Percentiles rank a stretch among this genome's conserved stretches.
These are phyloP conservation scores for Acacia confusa DNA, from an alignment of 306 rosid genomes.

Conservation along the genomic window DNA sequence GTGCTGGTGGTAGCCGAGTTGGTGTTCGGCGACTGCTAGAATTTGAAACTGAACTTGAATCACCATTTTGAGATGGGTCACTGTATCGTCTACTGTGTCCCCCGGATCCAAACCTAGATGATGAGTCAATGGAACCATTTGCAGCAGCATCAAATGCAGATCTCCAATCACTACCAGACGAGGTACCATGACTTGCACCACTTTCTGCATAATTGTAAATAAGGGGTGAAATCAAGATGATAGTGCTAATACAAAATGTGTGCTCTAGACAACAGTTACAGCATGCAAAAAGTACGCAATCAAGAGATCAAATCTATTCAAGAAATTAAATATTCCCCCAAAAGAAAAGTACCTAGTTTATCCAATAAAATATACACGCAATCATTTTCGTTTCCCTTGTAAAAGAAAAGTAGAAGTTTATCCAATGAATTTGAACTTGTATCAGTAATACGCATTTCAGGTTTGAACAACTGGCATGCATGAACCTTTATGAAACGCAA, in stretches of 20 bases:
- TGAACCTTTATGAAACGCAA: neutral
- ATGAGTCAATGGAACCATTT: slow-evolving; percentile 42
- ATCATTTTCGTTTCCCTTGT: slow-evolving; percentile 1
- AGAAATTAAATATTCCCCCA: slow-evolving; percentile 1
- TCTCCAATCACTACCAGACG: slow-evolving; percentile 57
- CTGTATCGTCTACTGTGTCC: slow-evolving; percentile 58
- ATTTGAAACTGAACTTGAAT: slow-evolving; percentile 41
- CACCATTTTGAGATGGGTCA: slow-evolving; percentile 60
- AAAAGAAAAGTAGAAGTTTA: slow-evolving; percentile 5
- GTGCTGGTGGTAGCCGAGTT: slow-evolving; percentile 53
- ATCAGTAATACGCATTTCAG: neutral
- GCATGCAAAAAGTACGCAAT: neutral
- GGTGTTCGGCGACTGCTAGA: slow-evolving; percentile 57
- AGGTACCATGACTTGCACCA: slow-evolving; percentile 43
- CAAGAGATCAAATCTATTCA: neutral
- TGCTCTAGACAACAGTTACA: neutral
- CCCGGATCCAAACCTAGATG: slow-evolving; percentile 51
- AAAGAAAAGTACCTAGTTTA: neutral
- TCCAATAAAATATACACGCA: neutral
- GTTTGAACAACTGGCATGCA: neutral
- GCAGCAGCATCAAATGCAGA: slow-evolving; percentile 66
- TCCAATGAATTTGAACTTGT: slow-evolving; percentile 4
- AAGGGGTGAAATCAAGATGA: neutral
- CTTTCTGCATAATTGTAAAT: slow-evolving; percentile 42
- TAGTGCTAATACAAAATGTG: slow-evolving; percentile 16